Evolutionary conservation across 2,329 filamentous ascomycete genomes (phyloP).

Genomic region (Curvularia verruculosa): DNA sequence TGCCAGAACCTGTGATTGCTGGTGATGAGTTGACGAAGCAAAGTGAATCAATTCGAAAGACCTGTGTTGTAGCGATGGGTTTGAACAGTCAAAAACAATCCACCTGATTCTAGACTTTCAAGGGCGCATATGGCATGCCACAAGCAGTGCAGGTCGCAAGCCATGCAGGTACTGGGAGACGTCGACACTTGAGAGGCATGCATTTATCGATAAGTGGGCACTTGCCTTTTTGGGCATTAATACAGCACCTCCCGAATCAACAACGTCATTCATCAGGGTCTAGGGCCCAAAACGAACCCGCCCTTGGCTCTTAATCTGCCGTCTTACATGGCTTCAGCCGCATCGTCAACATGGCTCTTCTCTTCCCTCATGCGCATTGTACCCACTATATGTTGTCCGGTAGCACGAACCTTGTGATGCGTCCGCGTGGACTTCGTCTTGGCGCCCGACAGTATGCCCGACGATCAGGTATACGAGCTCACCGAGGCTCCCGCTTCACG

Average conservation of each 20-base stretch:
- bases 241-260: constrained; percentile 9
- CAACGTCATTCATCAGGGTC: constrained; percentile 16
- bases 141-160: not conserved
- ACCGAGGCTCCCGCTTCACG: constrained; percentile 6
- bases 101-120: not conserved
- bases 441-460: constrained; percentile 22
- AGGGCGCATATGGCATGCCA: not conserved
- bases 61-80: too few species aligned
- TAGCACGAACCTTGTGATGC: constrained; percentile 16
- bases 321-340: not conserved
- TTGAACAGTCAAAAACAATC: not conserved
- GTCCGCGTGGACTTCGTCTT: constrained; percentile 16
- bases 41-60: not conserved
- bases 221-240: constrained; percentile 3
- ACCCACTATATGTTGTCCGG: constrained; percentile 3
- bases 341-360: not conserved
- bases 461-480: constrained; percentile 19
- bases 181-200: not conserved
- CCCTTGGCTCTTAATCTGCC: not conserved
- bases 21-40: too few species aligned
- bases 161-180: not conserved
- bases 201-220: constrained; percentile 16
- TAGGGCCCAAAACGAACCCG: not conserved
- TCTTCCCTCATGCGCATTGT: not conserved
- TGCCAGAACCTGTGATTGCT: not conserved